Evolutionary conservation across 768 basidiomycete species (phyloP), one percentile per base, ranked within the genome.

Genomic region (Sarcomyxa edulis): DNA sequence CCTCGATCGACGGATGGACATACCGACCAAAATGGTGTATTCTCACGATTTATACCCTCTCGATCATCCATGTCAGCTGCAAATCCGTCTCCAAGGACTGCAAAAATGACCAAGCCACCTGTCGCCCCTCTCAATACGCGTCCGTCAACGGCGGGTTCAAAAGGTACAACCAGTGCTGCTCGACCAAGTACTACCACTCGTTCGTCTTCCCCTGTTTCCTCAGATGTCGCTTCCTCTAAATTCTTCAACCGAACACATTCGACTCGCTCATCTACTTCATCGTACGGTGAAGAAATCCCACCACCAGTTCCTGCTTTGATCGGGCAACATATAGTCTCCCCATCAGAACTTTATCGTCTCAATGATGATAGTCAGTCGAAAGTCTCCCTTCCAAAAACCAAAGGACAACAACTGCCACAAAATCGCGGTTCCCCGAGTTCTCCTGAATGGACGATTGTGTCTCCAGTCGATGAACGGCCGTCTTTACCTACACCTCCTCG

Each of bases 151-250:
- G 26, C 47, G 4, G 30, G 26, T 20, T 24, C 37, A 8, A 30
- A 41, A 5, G 19, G 39, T 3, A 44, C 27, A 5, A 43, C 37
- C 18, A 43, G n/a, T n/a, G n/a, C n/a, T n/a, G n/a, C 58, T 2
- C 60, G 68, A 11, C 69, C 67, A 0, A 74, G 71, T 44, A 69
- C 68, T 5, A 66, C 71, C 0, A 78, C 80, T 0, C 58, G 70
- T 7, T 76, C 81, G 0, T 76, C 83, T 0, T 84, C 81, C 1
- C 78, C 80, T 5, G 66, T 70, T 4, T 77, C 75, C 3, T 76
- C 76, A 11, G 76, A 79, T 29, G 65, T 74, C 14, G 72, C 73
- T 2, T 76, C 77, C 1, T 60, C 69, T 0, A 64, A 64, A 18
- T 76, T 71, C 53, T 80, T 78, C 53, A 59, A 69, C 32, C 62